Evolutionary conservation across 768 basidiomycete species (phyloP).

Genomic region (Candolleomyces eurysporus): DNA sequence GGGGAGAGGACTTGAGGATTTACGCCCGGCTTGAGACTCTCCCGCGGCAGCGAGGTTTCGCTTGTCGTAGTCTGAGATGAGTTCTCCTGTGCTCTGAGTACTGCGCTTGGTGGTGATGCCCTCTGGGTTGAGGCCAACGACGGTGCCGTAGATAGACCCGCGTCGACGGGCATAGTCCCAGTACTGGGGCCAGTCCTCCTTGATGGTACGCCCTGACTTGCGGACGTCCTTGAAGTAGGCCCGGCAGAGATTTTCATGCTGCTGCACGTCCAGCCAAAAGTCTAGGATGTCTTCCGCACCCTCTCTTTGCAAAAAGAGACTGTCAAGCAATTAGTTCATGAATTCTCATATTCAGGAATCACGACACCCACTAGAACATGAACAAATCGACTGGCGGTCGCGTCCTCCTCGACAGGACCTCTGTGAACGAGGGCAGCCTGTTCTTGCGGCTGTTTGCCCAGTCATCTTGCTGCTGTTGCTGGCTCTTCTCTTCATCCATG

Average conservation of each 20-base stretch:
- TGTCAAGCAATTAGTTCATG: background rate
- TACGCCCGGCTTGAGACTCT: slow-evolving; percentile 46
- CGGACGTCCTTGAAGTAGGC: slow-evolving; percentile 99
- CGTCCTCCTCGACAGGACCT: slow-evolving; percentile 89
- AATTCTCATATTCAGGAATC: background rate
- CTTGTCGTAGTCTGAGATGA: slow-evolving; percentile 70
- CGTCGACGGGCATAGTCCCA: slow-evolving; percentile 85
- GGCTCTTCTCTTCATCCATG: slow-evolving; percentile 52
- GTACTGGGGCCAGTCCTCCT: slow-evolving; percentile 98
- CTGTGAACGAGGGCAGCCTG: slow-evolving; percentile 82
- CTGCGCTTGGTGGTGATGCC: slow-evolving; percentile 77
- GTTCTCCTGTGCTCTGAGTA: slow-evolving; percentile 76
- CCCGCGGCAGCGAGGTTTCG: slow-evolving; percentile 53
- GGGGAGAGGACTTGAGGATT: slow-evolving; percentile 60
- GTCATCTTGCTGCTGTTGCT: slow-evolving; percentile 73
- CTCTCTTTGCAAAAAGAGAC: no score
- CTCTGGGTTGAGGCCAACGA: slow-evolving; percentile 52
- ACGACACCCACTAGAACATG: slow-evolving; percentile 88
- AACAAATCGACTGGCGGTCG: slow-evolving; percentile 96
- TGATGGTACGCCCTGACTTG: slow-evolving; percentile 89
- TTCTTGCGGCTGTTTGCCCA: slow-evolving; percentile 70
- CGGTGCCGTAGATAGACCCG: slow-evolving; percentile 32
- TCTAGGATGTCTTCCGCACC: slow-evolving; percentile 95
- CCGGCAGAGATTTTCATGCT: slow-evolving; percentile 93
- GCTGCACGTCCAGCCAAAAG: slow-evolving; percentile 99